phyloP scores from a whole-genome alignment of 331 rosid species.

The Ulmus americana region DNA sequence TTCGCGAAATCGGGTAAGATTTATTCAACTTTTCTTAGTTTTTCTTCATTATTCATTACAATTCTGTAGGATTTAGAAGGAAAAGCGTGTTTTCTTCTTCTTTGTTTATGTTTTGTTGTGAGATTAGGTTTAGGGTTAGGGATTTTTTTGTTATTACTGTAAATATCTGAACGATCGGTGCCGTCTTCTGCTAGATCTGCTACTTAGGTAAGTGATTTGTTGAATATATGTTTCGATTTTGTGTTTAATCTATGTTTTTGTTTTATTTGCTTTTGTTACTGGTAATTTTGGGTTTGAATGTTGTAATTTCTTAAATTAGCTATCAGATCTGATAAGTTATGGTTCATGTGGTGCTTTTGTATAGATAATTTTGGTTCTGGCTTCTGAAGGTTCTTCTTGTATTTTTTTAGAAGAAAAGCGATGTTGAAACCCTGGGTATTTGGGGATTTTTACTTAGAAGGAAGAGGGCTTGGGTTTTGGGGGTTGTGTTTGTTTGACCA shows the following conservation, averaged over 20 bases:
- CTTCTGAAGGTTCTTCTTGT: background rate
- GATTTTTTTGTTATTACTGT: background rate
- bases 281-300: background rate
- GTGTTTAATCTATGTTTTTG: background rate
- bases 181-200: constrained; percentile 15
- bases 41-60: background rate
- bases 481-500: background rate
- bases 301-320: background rate
- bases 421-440: background rate
- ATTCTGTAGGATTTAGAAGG: background rate
- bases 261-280: background rate
- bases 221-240: background rate
- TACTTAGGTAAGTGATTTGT: constrained; percentile 10
- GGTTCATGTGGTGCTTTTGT: background rate
- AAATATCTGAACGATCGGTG: background rate
- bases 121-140: constrained; percentile 13
- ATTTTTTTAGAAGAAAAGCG: background rate
- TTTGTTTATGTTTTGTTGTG: background rate
- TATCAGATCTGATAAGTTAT: background rate
- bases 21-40: too few relatives aligned
- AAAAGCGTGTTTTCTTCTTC: background rate
- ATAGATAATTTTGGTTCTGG: background rate
- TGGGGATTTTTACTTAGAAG: background rate
- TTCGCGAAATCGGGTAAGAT: constrained; percentile 10
- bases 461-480: background rate